phyloP scores from a whole-genome alignment of 148 eudicot species.

The Linanthus parryae region DNA sequence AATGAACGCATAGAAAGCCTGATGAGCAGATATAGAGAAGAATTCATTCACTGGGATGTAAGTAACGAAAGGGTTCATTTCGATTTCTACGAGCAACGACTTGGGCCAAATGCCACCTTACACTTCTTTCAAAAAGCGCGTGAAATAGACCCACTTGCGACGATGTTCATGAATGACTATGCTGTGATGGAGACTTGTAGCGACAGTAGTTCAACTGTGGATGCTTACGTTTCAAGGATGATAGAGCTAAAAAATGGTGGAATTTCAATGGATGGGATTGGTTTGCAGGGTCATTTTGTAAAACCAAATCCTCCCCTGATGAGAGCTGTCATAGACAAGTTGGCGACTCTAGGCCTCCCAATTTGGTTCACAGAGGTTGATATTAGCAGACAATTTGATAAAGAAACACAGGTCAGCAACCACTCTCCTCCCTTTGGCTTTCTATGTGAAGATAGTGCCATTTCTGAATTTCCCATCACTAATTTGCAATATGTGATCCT shows the following conservation, averaged over 20 bases:
- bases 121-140: conserved; percentile 54
- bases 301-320: conserved; percentile 71
- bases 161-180: conserved; percentile 79
- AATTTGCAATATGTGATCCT: too few species aligned
- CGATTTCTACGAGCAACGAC: conserved; percentile 58
- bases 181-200: conserved; percentile 81
- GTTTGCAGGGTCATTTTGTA: conserved; percentile 67
- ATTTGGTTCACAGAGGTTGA: conserved; percentile 94
- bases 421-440: too few species aligned
- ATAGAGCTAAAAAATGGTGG: conserved; percentile 58
- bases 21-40: conserved; percentile 50
- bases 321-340: conserved; percentile 69
- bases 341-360: conserved; percentile 66
- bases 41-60: conserved; percentile 92
- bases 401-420: conserved; percentile 54
- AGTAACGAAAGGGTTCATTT: conserved; percentile 83
- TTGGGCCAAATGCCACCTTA: conserved; percentile 63
- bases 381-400: conserved; percentile 40
- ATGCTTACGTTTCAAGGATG: conserved; percentile 43
- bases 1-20: conserved; percentile 46
- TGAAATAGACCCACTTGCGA: conserved; percentile 58
- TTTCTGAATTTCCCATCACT: too few species aligned
- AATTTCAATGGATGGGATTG: conserved; percentile 69
- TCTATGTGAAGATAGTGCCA: too few species aligned
- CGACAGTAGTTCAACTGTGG: conserved; percentile 63